These are phyloP conservation scores for Ilex aquifolium DNA, from an alignment of 257 asterid species.

Conservation along the genomic window DNA sequence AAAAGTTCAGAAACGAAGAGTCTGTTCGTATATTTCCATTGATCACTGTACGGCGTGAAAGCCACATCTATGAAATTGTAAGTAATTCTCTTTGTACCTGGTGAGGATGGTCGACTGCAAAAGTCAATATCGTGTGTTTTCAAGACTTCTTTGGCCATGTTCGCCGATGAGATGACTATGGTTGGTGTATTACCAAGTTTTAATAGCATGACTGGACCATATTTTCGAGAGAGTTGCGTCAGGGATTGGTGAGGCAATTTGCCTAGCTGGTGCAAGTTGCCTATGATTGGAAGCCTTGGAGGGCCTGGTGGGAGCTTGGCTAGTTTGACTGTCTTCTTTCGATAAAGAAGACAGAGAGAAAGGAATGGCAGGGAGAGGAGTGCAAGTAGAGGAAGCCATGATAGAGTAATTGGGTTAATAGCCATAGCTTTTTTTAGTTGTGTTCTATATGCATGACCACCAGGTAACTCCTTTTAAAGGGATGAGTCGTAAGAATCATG, in stretches of 20 bases:
- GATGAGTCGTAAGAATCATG: too few relatives aligned
- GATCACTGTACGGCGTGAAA: conserved; percentile 12
- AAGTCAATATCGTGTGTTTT: conserved; percentile 22
- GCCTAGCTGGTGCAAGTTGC: conserved; percentile 6
- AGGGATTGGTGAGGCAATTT: conserved; percentile 17
- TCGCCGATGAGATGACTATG: conserved; percentile 20
- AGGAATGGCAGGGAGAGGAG: too few relatives aligned
- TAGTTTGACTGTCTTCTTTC: background rate
- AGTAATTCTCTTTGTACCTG: conserved; percentile 1
- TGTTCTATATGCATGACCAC: too few relatives aligned
- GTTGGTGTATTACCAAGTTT: conserved; percentile 19
- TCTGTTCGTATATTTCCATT: conserved; percentile 19
- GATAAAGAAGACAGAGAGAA: too few relatives aligned
- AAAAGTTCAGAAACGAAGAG: conserved; percentile 18
- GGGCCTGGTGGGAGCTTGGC: conserved; percentile 20
- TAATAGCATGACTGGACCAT: conserved; percentile 23
- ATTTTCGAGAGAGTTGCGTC: conserved; percentile 5
- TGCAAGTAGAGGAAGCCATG: too few relatives aligned
- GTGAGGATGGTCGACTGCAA: conserved; percentile 10
- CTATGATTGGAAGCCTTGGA: conserved; percentile 17
- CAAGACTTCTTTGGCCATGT: conserved; percentile 22
- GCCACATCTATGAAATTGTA: conserved; percentile 9
- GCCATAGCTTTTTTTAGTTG: too few relatives aligned
- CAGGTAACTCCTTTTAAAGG: too few relatives aligned
- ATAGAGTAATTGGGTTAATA: too few relatives aligned